Evolutionary conservation across 2,329 filamentous ascomycete genomes (phyloP).

Genomic region (Exophiala sp.): DNA sequence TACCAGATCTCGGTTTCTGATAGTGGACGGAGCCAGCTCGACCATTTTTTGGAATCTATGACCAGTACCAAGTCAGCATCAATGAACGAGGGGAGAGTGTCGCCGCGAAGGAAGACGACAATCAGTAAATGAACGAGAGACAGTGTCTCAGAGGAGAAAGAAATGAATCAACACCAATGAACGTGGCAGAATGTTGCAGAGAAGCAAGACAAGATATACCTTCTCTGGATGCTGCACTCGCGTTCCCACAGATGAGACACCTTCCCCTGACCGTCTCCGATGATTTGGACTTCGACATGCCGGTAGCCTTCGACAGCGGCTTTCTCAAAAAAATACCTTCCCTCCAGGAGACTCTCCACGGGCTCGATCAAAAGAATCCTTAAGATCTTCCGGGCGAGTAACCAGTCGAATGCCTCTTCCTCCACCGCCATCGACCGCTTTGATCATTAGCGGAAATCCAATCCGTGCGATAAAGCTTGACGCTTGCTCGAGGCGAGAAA

Average conservation of each 20-base stretch:
- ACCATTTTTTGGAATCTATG: constrained; percentile 57
- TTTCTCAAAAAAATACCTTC: constrained; percentile 55
- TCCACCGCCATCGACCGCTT: constrained; percentile 59
- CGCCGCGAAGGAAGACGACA: no score
- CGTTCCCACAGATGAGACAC: constrained; percentile 55
- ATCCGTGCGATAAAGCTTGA: constrained; percentile 53
- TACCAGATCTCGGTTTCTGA: constrained; percentile 44
- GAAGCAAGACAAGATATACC: neutral
- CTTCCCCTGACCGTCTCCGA: constrained; percentile 50
- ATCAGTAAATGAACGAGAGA: no score
- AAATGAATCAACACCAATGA: no score
- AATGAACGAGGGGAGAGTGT: no score
- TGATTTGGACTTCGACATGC: constrained; percentile 57
- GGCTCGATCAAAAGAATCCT: constrained; percentile 45
- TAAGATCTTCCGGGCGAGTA: constrained; percentile 39
- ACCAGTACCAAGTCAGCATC: no score
- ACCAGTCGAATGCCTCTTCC: constrained; percentile 56
- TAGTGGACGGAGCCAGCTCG: constrained; percentile 52
- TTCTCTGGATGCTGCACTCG: constrained; percentile 55
- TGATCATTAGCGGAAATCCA: constrained; percentile 55
- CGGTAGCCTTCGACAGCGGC: constrained; percentile 57
- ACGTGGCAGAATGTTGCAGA: no score
- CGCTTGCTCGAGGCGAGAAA: constrained; percentile 40
- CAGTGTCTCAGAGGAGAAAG: no score
- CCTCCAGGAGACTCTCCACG: constrained; percentile 54